phyloP scores from a whole-genome alignment of 148 eudicot species.

The Diospyros lotus region DNA sequence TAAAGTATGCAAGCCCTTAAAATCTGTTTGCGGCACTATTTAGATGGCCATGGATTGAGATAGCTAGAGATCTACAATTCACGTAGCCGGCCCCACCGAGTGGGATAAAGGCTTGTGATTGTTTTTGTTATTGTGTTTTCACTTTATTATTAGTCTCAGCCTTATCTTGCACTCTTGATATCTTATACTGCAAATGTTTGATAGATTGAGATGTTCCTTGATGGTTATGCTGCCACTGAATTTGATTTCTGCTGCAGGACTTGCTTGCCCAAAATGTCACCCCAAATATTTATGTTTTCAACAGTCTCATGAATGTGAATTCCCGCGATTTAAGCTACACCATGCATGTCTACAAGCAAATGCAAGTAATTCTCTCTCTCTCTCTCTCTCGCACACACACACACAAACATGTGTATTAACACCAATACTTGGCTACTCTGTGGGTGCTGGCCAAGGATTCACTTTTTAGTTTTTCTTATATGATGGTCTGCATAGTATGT shows the following conservation, averaged over 20 bases:
- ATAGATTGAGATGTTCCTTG: conserved; percentile 8
- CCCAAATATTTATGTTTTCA: conserved; percentile 82
- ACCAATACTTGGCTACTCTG: background rate
- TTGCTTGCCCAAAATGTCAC: conserved; percentile 51
- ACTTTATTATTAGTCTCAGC: background rate
- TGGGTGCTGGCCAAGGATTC: background rate
- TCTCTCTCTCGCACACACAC: conserved; percentile 13
- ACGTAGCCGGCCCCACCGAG: too few species aligned
- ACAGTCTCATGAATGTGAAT: conserved; percentile 96
- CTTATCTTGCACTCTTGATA: background rate
- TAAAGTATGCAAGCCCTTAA: background rate
- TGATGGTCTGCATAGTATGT: background rate
- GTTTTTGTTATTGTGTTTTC: too few species aligned
- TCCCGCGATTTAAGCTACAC: conserved; percentile 70
- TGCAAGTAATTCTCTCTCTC: conserved; percentile 61
- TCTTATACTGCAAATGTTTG: background rate
- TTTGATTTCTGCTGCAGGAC: conserved; percentile 50
- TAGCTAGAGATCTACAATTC: too few species aligned
- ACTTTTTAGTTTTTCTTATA: background rate
- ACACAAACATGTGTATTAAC: conserved; percentile 3
- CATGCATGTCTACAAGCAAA: conserved; percentile 66
- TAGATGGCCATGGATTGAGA: too few species aligned
- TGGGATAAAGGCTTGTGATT: too few species aligned
- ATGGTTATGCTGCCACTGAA: conserved; percentile 9
- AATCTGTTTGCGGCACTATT: background rate